phyloP scores from a whole-genome alignment of 352 stramenopile genomes.

The Pythium rishiriense region DNA sequence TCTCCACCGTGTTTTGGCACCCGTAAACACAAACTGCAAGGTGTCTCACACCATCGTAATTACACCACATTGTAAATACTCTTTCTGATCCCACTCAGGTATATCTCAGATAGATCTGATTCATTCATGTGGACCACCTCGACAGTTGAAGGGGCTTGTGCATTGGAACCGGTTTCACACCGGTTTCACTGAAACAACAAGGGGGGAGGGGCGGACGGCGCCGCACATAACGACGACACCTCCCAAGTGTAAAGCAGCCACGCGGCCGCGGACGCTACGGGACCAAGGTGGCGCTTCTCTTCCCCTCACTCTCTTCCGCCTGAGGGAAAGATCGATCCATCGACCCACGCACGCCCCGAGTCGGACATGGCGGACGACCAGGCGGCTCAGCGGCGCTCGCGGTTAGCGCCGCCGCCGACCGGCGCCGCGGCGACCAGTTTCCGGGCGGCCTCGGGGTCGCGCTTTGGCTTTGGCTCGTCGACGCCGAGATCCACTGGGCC shows the following conservation, averaged over 20 bases:
- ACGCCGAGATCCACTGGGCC: background rate
- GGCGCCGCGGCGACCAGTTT: background rate
- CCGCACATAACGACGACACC: background rate
- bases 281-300: background rate
- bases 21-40: conserved; percentile 7
- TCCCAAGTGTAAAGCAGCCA: background rate
- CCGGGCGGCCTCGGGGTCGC: background rate
- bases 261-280: conserved; percentile 6
- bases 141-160: conserved; percentile 23
- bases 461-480: conserved; percentile 6
- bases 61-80: conserved; percentile 6
- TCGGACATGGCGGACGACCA: conserved; percentile 24
- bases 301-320: background rate
- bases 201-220: background rate
- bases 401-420: conserved; percentile 19
- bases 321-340: background rate
- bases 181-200: conserved; percentile 6
- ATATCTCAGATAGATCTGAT: background rate
- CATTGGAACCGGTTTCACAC: conserved; percentile 14
- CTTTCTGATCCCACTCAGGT: background rate
- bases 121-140: conserved; percentile 8
- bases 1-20: conserved; percentile 26
- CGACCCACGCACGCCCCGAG: no score
- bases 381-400: conserved; percentile 21
- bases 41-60: conserved; percentile 12